These are phyloP conservation scores for Phanerochaete sordida DNA, from an alignment of 768 basidiomycete species.

Conservation along the genomic window DNA sequence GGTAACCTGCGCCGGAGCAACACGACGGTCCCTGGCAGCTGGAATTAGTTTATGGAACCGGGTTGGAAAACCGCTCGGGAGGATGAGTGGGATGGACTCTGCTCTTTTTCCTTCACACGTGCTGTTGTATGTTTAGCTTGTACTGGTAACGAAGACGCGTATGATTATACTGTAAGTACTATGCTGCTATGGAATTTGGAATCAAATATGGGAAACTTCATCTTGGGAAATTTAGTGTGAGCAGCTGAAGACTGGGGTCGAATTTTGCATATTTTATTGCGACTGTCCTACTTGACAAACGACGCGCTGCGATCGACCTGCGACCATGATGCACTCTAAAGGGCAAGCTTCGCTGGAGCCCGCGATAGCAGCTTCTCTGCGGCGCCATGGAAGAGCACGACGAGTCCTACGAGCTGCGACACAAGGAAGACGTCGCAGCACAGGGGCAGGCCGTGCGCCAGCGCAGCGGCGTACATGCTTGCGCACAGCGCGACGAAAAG, in stretches of 20 bases:
- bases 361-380: background rate
- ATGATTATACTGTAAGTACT: background rate
- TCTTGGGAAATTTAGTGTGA: too few species aligned
- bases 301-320: background rate
- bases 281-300: too few species aligned
- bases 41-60: too few species aligned
- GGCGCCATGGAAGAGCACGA: too few species aligned
- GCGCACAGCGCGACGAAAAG: background rate
- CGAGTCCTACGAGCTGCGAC: too few species aligned
- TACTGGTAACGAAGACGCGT: background rate
- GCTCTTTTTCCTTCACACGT: background rate
- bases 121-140: background rate
- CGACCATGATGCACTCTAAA: background rate
- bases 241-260: too few species aligned
- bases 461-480: background rate
- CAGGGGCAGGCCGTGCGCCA: slow-evolving; percentile 2
- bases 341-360: background rate
- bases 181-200: background rate
- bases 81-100: too few species aligned
- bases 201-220: too few species aligned
- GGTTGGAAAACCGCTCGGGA: too few species aligned
- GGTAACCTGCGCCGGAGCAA: slow-evolving; percentile 6
- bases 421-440: slow-evolving; percentile 6
- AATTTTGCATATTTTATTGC: too few species aligned
- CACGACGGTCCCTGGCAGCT: slow-evolving; percentile 7